These are phyloP conservation scores for Macadamia integrifolia DNA, from an alignment of 164 flowering plant species.

Conservation along the genomic window DNA sequence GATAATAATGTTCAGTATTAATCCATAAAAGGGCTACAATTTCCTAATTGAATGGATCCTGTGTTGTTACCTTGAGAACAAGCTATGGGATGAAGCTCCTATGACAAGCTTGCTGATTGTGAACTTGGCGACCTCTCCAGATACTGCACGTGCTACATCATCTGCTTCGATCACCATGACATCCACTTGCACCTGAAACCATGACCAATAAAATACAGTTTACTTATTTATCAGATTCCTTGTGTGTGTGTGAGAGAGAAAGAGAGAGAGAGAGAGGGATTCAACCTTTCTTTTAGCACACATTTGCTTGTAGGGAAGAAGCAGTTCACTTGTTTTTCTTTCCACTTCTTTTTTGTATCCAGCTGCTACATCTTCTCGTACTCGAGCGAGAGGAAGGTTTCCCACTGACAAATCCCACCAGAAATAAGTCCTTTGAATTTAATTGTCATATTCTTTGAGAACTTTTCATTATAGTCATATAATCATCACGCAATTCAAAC, in stretches of 20 bases:
- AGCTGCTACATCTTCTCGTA: slow-evolving; percentile 59
- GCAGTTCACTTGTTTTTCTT: slow-evolving; percentile 49
- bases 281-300: slow-evolving; percentile 50
- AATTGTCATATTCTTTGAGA: neutral
- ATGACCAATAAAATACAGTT: slow-evolving; percentile 7
- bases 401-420: slow-evolving; percentile 50
- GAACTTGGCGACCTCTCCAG: slow-evolving; percentile 39
- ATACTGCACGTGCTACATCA: slow-evolving; percentile 59
- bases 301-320: slow-evolving; percentile 58
- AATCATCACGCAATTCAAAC: too few relatives aligned
- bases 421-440: neutral
- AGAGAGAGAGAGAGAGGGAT: neutral
- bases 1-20: neutral
- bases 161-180: slow-evolving; percentile 58
- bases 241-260: neutral
- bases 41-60: slow-evolving; percentile 2
- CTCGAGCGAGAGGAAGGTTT: slow-evolving; percentile 58
- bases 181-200: slow-evolving; percentile 59
- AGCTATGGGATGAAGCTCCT: slow-evolving; percentile 55
- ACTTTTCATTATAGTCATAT: neutral
- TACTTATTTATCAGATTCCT: neutral
- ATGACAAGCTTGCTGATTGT: slow-evolving; percentile 55
- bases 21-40: neutral
- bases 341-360: slow-evolving; percentile 64
- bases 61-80: slow-evolving; percentile 55